A percentile compares a stretch with the other conserved stretches of the same genome.
These are phyloP conservation scores for Centella asiatica DNA, from an alignment of 129 eudicot genomes.

Conservation along the genomic window DNA sequence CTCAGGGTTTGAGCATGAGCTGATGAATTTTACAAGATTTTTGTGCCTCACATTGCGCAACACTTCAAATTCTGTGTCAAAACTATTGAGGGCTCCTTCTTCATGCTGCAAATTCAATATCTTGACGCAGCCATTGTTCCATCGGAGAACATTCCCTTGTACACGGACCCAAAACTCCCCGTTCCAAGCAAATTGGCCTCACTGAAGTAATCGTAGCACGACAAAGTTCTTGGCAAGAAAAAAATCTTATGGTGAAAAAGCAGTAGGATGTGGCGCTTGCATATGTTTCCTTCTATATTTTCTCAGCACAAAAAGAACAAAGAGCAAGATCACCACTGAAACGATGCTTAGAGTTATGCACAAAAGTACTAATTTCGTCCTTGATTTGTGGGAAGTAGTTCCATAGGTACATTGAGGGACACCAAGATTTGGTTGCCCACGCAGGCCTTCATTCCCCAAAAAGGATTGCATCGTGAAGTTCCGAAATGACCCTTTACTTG, in stretches of 20 bases:
- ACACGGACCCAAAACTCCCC: slow-evolving; percentile 8
- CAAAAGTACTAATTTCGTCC: not conserved
- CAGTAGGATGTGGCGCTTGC: not conserved
- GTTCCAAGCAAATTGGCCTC: slow-evolving; percentile 9
- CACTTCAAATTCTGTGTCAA: slow-evolving; percentile 14
- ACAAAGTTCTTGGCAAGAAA: not conserved
- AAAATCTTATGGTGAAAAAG: not conserved
- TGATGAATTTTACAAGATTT: slow-evolving; percentile 15
- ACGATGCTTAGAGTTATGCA: not conserved
- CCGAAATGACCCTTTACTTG: slow-evolving; percentile 4
- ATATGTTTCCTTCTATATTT: not conserved
- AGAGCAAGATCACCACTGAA: not conserved
- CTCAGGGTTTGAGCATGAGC: slow-evolving; percentile 11
- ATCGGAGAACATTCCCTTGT: slow-evolving; percentile 1
- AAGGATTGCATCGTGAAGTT: slow-evolving; percentile 7
- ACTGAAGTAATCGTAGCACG: slow-evolving; percentile 10
- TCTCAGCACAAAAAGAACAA: not conserved
- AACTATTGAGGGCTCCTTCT: slow-evolving; percentile 16
- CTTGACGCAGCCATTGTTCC: slow-evolving; percentile 10
- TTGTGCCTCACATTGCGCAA: not conserved
- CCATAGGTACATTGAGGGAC: not conserved
- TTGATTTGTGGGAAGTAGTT: not conserved
- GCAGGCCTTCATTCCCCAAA: slow-evolving; percentile 4
- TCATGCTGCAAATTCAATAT: slow-evolving; percentile 3
- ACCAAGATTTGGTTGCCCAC: slow-evolving; percentile 2